These are phyloP conservation scores for Kodamaea jinghongensis DNA, from an alignment of 805 yeast genomes.

Conservation along the genomic window DNA sequence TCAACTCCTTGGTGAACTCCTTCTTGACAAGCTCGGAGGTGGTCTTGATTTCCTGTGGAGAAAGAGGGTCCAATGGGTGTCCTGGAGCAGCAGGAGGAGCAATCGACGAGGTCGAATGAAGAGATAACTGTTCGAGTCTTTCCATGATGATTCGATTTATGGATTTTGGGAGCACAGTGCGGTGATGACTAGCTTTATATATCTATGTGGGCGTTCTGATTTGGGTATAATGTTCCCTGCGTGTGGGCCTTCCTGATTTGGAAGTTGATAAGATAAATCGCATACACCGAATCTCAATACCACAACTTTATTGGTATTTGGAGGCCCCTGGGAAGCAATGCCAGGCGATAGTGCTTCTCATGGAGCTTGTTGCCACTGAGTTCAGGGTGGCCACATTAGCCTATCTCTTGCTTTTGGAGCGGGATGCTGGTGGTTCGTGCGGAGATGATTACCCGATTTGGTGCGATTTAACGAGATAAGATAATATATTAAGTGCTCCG, in stretches of 20 bases:
- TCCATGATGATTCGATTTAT: constrained; percentile 48
- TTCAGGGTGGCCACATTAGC: no score
- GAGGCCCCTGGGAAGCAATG: no score
- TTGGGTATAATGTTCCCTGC: constrained; percentile 5
- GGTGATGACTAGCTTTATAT: no score
- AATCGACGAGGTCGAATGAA: constrained; percentile 56
- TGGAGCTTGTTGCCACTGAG: no score
- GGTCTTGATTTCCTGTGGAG: constrained; percentile 58
- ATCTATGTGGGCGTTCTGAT: background rate
- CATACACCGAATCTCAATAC: background rate
- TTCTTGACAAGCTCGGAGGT: constrained; percentile 52
- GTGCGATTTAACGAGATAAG: background rate
- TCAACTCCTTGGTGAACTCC: constrained; percentile 41
- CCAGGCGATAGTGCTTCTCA: no score
- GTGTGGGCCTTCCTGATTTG: constrained; percentile 1
- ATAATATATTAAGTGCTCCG: background rate
- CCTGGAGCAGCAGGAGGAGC: constrained; percentile 54
- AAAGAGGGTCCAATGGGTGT: constrained; percentile 72
- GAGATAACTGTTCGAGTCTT: constrained; percentile 62
- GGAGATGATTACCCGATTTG: constrained; percentile 3
- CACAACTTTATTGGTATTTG: no score
- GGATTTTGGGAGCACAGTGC: background rate
- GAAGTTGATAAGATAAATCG: background rate
- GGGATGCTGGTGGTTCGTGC: no score
- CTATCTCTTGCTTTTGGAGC: no score